Evolutionary conservation across 768 basidiomycete species (phyloP), one percentile per base, ranked within the genome.

Genomic region (Krasilnikovozyma curviuscula): DNA sequence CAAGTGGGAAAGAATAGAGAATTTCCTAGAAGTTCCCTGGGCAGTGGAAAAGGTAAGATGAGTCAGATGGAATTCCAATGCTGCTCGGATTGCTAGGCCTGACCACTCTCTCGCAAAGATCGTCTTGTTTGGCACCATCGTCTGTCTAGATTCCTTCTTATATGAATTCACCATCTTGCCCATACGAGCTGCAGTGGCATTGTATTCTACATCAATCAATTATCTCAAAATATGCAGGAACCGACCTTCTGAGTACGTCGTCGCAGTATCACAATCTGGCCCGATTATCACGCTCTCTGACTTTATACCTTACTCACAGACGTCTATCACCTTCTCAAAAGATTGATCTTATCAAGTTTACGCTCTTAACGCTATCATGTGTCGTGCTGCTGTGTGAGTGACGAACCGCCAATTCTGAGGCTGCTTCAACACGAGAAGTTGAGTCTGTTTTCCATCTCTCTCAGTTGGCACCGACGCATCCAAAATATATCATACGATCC

Each of bases 131-230:
- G 93, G 93, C 30, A 81, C 83, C 56, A 68, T 93, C 24, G 73
- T 97, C 31, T 98, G 93, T 64, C 71, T 97, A 43, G 93, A 98
- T 63, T 86, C 88, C 2, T 95, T 97, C 66, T 73, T 98, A 1
- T 93, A 97, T 65, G 89, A 84, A 0, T 95, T 98, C 68, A 98
- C 93, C 16, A 83, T 98, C 56, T 76, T 93, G 9, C 93, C 93
- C 9, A 84, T 98, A 49, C 82, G 91, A 34, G 53, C 63, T 10
- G n/a, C 18, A 30, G 38, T 45, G 16, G 3, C 12, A 31, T 40
- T 34, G 33, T 42, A 16, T 41, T 7, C 18, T 41, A 14, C n/a
- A n/a, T 18, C 40, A 21, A 16, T 41, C n/a, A 16, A 7, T 41
- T 16, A 16, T 12, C 5, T 37, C 25, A n/a, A n/a, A n/a, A n/a